Evolutionary conservation across 495 filamentous ascomycete genomes (phyloP), one percentile per base, ranked within the genome.

Genomic region (Friedmanniomyces simplex): DNA sequence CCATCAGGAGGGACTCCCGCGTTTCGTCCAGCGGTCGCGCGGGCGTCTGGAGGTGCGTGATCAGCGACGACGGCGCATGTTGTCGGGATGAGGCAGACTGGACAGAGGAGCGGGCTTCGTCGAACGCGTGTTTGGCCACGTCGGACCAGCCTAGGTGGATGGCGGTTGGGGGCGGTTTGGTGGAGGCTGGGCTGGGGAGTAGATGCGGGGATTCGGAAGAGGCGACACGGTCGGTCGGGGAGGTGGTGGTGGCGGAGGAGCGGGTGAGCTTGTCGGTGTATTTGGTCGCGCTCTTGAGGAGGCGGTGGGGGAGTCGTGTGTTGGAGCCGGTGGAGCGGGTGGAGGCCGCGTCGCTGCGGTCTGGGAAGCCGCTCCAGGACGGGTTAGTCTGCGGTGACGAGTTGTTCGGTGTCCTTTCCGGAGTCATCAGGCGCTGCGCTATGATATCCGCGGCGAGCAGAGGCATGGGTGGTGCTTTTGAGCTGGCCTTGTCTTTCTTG

Each of bases 101-200:
- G 8, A 41, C 16, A 1, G 55, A 55, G 28, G 60, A 41, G 22
- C 60, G 50, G 13, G 57, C n/a, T 41, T 48, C 21, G 45, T 62
- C 55, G 32, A 62, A 58, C 1, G 59, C 34, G 5, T 1, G 18
- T 28, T 54, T 62, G 1, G 55, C 49, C 1, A 4, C 1, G 21
- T 57, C 54, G 3, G 59, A 58, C 59, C 59, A 62, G n/a, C 56
- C 49, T 1, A 58, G 49, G 25, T 53, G 56, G 22, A 53, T 7
- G 3, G 28, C 10, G n/a, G 3, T 21, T 22, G 49, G 50, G 14
- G 39, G 39, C 20, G 18, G 22, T 18, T 30, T 43, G 20, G 42
- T 7, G 14, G 56, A 46, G 4, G 26, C 1, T 1, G 41, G 50
- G 45, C 57, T 46, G 2, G 57, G 51, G 16, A 48, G 45, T 5